phyloP scores from a whole-genome alignment of 345 rosid genomes.

The Turritis glabra region DNA sequence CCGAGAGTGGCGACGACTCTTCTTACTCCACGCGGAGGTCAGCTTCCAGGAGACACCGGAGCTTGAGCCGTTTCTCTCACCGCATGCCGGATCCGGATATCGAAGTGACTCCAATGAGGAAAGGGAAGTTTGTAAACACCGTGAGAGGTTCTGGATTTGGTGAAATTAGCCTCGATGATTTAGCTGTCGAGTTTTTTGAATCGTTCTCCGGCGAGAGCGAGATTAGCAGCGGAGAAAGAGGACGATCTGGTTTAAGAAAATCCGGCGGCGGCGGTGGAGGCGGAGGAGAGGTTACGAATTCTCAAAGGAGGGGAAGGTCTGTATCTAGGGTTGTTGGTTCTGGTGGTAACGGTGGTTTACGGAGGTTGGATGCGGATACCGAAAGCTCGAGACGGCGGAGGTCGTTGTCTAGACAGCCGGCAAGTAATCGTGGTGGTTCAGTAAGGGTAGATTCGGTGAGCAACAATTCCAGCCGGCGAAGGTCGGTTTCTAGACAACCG shows the following conservation, averaged over 20 bases:
- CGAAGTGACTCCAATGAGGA: slow-evolving; percentile 50
- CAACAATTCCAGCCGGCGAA: slow-evolving; percentile 8
- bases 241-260: slow-evolving; percentile 47
- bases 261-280: slow-evolving; percentile 22
- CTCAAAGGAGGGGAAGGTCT: slow-evolving; percentile 84
- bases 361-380: slow-evolving; percentile 47
- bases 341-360: slow-evolving; percentile 46
- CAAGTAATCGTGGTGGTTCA: slow-evolving; percentile 7
- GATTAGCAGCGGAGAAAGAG: slow-evolving; percentile 44
- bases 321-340: slow-evolving; percentile 65
- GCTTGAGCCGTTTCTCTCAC: slow-evolving; percentile 84
- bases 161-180: slow-evolving; percentile 87
- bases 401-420: slow-evolving; percentile 59
- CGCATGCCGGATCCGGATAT: slow-evolving; percentile 44
- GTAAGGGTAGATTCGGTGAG: slow-evolving; percentile 2
- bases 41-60: slow-evolving; percentile 65
- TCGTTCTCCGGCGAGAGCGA: slow-evolving; percentile 45
- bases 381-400: slow-evolving; percentile 56
- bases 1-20: slow-evolving; percentile 49
- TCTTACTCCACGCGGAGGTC: slow-evolving; percentile 51
- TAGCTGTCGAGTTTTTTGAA: slow-evolving; percentile 65
- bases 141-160: slow-evolving; percentile 79
- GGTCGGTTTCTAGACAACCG: slow-evolving; percentile 42
- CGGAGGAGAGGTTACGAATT: slow-evolving; percentile 31
- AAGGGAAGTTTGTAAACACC: slow-evolving; percentile 79